A percentile compares a stretch with the other conserved stretches of the same genome.
These are phyloP conservation scores for Penicillium sp. DNA, from an alignment of 2,329 filamentous ascomycete species.

Conservation along the genomic window DNA sequence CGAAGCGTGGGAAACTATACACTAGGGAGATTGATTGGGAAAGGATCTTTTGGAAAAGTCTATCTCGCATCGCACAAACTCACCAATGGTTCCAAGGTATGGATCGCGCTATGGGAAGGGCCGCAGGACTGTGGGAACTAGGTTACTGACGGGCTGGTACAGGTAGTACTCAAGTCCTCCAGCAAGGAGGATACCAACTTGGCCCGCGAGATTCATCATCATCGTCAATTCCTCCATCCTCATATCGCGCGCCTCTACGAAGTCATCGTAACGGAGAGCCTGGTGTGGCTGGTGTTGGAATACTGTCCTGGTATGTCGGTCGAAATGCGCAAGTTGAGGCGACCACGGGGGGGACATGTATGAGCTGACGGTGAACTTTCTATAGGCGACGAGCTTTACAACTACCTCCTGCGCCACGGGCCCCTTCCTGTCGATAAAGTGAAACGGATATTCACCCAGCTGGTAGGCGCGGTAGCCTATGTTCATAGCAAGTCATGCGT, in stretches of 20 bases:
- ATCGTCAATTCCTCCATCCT: conserved; percentile 95
- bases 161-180: conserved; percentile 98
- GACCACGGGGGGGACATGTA: too few relatives aligned
- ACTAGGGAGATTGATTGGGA: conserved; percentile 89
- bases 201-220: conserved; percentile 96
- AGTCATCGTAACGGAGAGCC: conserved; percentile 91
- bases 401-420: conserved; percentile 88
- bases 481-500: conserved; percentile 96
- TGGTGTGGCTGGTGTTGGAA: conserved; percentile 97
- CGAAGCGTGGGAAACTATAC: conserved; percentile 94
- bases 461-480: conserved; percentile 92
- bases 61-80: conserved; percentile 96
- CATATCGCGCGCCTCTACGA: conserved; percentile 97
- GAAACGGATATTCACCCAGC: conserved; percentile 93
- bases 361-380: conserved; percentile 11
- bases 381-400: conserved; percentile 95
- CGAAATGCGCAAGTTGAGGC: neutral
- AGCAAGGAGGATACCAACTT: conserved; percentile 96
- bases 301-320: conserved; percentile 79
- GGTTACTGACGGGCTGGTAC: conserved; percentile 23
- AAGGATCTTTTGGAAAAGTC: conserved; percentile 97
- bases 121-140: neutral
- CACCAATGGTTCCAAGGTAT: conserved; percentile 95
- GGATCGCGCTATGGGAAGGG: neutral
- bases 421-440: conserved; percentile 83